Evolutionary conservation across 2,329 filamentous ascomycete species (phyloP).

Genomic region (Trichoderma koningii): DNA sequence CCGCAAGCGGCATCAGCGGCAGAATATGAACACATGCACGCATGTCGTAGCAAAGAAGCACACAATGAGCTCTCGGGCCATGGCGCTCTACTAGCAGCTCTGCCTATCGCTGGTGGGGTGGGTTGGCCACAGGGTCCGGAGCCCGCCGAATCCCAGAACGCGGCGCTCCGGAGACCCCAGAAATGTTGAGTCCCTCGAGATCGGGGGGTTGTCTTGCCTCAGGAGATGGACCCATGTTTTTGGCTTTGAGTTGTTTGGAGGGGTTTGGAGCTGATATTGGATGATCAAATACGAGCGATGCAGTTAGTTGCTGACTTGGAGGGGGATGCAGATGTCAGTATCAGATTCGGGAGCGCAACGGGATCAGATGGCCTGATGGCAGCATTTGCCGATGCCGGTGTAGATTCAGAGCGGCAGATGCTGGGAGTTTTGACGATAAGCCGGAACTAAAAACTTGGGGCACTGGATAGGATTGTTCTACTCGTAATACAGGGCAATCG

Average conservation of each 20-base stretch:
- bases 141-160: constrained; percentile 36
- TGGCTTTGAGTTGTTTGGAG: background rate
- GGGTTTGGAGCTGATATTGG: background rate
- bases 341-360: background rate
- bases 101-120: constrained; percentile 7
- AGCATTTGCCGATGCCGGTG: background rate
- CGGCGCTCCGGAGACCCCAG: constrained; percentile 26
- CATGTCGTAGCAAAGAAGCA: background rate
- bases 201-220: background rate
- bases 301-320: background rate
- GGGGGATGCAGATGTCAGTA: background rate
- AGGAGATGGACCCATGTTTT: constrained; percentile 9
- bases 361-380: constrained; percentile 9
- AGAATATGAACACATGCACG: background rate
- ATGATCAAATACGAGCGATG: background rate
- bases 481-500: no score
- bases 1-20: constrained; percentile 24
- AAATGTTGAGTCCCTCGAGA: background rate
- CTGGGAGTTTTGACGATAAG: background rate
- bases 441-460: background rate
- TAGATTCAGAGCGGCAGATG: background rate
- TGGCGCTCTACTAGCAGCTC: no score
- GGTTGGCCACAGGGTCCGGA: constrained; percentile 31
- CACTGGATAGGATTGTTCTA: no score
- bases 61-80: background rate